Conservation (phyloP, 257 asterid genomes). For the Solanum neorickii region DNA sequence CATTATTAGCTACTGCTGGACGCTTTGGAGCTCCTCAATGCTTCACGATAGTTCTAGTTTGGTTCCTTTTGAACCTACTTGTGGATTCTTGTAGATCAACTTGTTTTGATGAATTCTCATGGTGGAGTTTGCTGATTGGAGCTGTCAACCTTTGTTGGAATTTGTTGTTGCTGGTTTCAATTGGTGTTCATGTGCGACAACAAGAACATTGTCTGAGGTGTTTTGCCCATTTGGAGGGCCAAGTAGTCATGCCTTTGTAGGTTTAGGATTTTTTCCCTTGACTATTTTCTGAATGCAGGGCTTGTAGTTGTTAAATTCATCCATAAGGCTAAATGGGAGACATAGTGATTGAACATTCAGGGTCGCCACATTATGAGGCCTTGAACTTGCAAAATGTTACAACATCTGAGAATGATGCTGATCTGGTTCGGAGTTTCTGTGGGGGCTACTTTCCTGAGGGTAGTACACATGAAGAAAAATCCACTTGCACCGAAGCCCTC, state of each 20-base stretch:
- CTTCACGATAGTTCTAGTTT: constrained; percentile 36
- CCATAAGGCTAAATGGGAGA: constrained; percentile 36
- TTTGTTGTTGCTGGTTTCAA: constrained; percentile 55
- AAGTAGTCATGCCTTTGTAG: constrained; percentile 36
- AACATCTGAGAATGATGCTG: constrained; percentile 10
- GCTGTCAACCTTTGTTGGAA: constrained; percentile 56
- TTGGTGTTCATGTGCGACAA: constrained; percentile 51
- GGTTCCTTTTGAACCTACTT: constrained; percentile 32
- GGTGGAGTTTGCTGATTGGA: constrained; percentile 53
- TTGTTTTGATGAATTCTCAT: constrained; percentile 44
- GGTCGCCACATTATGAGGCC: constrained; percentile 15
- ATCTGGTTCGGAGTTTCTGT: constrained; percentile 4
- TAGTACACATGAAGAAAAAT: constrained; percentile 12
- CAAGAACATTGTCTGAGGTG: constrained; percentile 50
- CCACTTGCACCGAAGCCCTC: constrained; percentile 21
- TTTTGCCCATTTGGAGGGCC: constrained; percentile 57
- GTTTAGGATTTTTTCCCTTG: constrained; percentile 42
- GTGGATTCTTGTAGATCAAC: constrained; percentile 34
- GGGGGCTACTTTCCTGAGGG: constrained; percentile 11
- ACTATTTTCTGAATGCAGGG: constrained; percentile 66
- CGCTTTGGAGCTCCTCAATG: constrained; percentile 42
- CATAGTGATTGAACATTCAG: constrained; percentile 27
- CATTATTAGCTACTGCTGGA: constrained; percentile 43
- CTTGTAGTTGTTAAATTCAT: constrained; percentile 21
- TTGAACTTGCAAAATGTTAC: constrained; percentile 5